These are phyloP conservation scores for Phytophthora podocarpi DNA, from an alignment of 352 stramenopile genomes.

Conservation along the genomic window DNA sequence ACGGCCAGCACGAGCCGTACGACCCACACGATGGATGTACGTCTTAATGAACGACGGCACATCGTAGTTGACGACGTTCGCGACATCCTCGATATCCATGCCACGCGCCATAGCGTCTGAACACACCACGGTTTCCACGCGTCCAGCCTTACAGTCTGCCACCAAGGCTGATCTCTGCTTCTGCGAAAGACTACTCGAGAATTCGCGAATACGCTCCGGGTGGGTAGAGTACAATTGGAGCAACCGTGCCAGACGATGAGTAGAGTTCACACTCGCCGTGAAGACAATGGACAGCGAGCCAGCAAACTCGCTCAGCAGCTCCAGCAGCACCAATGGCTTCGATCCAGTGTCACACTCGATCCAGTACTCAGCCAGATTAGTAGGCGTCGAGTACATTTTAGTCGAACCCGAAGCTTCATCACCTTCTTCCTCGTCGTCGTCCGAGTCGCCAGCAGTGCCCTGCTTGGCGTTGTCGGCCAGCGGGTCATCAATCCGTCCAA, in stretches of 20 bases:
- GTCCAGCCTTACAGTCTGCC: conserved; percentile 71
- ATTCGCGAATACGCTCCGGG: conserved; percentile 72
- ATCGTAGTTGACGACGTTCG: conserved; percentile 95
- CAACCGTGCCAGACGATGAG: conserved; percentile 94
- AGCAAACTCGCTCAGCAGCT: conserved; percentile 89
- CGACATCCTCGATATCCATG: conserved; percentile 93
- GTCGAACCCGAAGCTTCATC: conserved; percentile 21
- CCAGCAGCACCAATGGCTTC: conserved; percentile 95
- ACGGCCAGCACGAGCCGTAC: conserved; percentile 82
- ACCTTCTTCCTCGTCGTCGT: conserved; percentile 30
- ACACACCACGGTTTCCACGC: conserved; percentile 86
- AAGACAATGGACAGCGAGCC: conserved; percentile 93
- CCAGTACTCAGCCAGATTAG: conserved; percentile 86
- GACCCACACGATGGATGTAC: conserved; percentile 90
- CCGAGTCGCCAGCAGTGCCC: conserved; percentile 39
- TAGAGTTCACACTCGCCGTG: conserved; percentile 96
- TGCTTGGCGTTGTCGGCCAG: conserved; percentile 72
- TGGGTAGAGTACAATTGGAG: conserved; percentile 88
- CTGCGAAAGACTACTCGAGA: conserved; percentile 81
- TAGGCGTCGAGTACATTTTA: conserved; percentile 82
- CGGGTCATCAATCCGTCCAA: conserved; percentile 63
- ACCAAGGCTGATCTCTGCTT: conserved; percentile 80
- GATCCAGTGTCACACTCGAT: conserved; percentile 94
- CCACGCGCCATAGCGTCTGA: conserved; percentile 93
- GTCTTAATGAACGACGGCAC: conserved; percentile 92